Conservation (phyloP, 75 land plant species). For the Cunninghamia lanceolata region DNA sequence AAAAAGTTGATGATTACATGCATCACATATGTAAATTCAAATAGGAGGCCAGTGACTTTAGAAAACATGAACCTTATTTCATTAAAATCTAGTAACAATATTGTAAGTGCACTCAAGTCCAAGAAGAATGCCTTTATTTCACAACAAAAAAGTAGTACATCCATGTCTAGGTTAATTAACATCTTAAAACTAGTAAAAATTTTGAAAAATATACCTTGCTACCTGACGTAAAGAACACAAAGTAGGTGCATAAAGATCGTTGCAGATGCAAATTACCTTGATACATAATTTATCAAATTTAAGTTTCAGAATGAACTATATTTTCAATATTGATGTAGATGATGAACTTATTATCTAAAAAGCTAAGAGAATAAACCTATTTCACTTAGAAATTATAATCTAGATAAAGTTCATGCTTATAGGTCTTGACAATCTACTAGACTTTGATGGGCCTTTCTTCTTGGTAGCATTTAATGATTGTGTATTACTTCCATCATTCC, state of each 20-base stretch:
- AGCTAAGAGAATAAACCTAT: conserved; percentile 15
- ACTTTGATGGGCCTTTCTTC: conserved; percentile 34
- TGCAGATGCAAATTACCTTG: conserved; percentile 97
- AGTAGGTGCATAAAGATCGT: conserved; percentile 94
- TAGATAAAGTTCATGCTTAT: conserved; percentile 34
- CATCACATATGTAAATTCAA: background rate
- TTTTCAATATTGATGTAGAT: background rate
- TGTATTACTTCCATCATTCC: conserved; percentile 28
- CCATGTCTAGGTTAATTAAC: conserved; percentile 5
- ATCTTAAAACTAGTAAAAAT: background rate
- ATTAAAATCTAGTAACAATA: background rate
- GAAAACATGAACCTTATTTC: background rate
- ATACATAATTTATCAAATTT: background rate
- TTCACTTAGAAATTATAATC: background rate
- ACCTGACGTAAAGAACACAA: conserved; percentile 85
- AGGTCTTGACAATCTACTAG: conserved; percentile 56
- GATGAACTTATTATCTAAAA: conserved; percentile 15
- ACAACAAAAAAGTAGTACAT: background rate
- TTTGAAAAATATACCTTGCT: conserved; percentile 62
- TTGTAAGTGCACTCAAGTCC: background rate
- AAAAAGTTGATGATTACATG: background rate
- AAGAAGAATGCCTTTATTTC: background rate
- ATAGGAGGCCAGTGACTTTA: conserved; percentile 1
- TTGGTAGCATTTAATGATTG: conserved; percentile 30
- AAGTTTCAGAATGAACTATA: background rate